Percentiles rank a stretch among this genome's conserved stretches.
Evolutionary conservation across 192 early-diverging fungal species (phyloP).

Genomic region (Podila epicladia): DNA sequence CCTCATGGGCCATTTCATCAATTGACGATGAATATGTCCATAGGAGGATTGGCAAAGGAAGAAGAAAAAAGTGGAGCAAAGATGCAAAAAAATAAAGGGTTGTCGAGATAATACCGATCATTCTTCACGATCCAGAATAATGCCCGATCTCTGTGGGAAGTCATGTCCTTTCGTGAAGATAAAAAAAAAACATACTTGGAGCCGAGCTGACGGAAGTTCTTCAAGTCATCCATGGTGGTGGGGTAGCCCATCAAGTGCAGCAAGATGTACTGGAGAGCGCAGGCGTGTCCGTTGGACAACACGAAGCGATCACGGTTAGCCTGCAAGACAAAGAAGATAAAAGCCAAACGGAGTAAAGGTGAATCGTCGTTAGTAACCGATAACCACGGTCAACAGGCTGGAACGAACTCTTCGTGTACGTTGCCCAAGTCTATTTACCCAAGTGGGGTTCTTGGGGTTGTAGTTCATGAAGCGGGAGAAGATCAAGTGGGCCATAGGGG

Average conservation of each 20-base stretch:
- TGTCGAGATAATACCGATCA: too few species aligned
- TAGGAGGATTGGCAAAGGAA: too few species aligned
- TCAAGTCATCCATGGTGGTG: conserved; percentile 90
- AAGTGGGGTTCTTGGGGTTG: conserved; percentile 91
- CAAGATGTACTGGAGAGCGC: conserved; percentile 91
- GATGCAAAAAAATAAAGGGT: too few species aligned
- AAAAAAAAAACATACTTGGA: conserved; percentile 68
- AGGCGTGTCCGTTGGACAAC: conserved; percentile 97
- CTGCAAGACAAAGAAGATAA: conserved; percentile 28
- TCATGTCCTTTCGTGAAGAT: not conserved
- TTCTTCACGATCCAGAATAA: too few species aligned
- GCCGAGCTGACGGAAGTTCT: conserved; percentile 86
- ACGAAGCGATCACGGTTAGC: conserved; percentile 98
- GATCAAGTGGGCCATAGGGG: conserved; percentile 93
- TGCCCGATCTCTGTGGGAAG: too few species aligned
- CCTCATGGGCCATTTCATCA: too few species aligned
- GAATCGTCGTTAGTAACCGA: too few species aligned
- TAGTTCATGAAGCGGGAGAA: conserved; percentile 85
- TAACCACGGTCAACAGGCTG: too few species aligned
- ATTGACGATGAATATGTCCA: too few species aligned
- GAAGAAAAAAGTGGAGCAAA: too few species aligned
- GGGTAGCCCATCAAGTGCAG: conserved; percentile 95
- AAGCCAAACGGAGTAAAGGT: not conserved
- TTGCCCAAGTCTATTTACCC: conserved; percentile 59
- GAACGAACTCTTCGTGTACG: not conserved